phyloP scores from a whole-genome alignment of 2,329 filamentous ascomycete species.

The Neopestalotiopsis clavispora region DNA sequence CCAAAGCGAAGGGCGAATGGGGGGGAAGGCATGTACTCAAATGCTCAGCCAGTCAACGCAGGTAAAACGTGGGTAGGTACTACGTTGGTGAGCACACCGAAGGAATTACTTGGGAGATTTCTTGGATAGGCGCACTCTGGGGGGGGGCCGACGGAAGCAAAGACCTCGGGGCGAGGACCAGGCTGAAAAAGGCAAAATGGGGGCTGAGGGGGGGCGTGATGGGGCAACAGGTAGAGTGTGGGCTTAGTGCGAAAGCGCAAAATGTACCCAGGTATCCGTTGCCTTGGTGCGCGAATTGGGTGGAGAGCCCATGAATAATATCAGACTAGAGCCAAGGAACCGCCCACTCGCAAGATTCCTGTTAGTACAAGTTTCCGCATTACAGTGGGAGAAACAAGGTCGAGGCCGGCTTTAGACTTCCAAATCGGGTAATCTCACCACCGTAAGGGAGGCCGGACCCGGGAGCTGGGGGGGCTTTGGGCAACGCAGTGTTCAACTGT shows the following conservation, averaged over 20 bases:
- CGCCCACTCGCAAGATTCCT: conserved; percentile 2
- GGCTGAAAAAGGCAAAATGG: too few relatives aligned
- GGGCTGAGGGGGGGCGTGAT: too few relatives aligned
- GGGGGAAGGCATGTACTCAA: too few relatives aligned
- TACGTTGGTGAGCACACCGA: background rate
- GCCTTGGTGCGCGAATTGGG: conserved; percentile 16
- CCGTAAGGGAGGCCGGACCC: background rate
- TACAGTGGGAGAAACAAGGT: conserved; percentile 16
- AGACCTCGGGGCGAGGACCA: background rate
- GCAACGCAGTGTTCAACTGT: too few relatives aligned
- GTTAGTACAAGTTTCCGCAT: conserved; percentile 11
- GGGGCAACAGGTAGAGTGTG: too few relatives aligned
- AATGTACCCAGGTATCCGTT: too few relatives aligned
- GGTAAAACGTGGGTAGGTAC: background rate
- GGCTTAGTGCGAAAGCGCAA: too few relatives aligned
- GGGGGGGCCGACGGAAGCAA: background rate
- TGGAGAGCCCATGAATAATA: conserved; percentile 18
- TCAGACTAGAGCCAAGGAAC: conserved; percentile 3
- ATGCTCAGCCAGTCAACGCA: background rate
- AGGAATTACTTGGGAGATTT: too few relatives aligned
- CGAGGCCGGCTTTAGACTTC: background rate
- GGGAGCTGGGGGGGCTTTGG: background rate
- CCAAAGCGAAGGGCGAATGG: too few relatives aligned
- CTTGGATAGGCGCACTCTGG: too few relatives aligned
- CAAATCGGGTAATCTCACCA: conserved; percentile 9